phyloP scores from a whole-genome alignment of 148 eudicot species.

The Simmondsia chinensis region DNA sequence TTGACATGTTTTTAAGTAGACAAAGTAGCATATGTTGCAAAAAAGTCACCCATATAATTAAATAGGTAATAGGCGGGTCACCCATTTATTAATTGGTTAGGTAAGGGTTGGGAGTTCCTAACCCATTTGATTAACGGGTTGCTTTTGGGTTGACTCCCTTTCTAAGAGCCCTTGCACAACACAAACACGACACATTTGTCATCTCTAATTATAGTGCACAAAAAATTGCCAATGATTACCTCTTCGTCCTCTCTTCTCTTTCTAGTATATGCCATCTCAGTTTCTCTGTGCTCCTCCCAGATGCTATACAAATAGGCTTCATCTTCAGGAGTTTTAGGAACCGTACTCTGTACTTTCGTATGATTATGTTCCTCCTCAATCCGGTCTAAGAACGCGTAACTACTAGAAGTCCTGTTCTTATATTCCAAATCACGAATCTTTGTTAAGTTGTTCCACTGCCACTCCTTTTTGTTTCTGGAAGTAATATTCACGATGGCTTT shows the following conservation, averaged over 20 bases:
- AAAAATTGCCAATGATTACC: constrained; percentile 20
- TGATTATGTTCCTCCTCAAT: constrained; percentile 30
- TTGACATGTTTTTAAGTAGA: too few relatives aligned
- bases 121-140: too few relatives aligned
- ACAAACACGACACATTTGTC: too few relatives aligned
- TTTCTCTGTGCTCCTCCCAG: constrained; percentile 71
- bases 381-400: constrained; percentile 29
- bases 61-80: too few relatives aligned
- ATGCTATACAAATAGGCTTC: constrained; percentile 44
- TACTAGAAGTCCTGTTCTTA: constrained; percentile 25
- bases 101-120: too few relatives aligned
- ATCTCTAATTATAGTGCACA: too few relatives aligned
- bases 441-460: constrained; percentile 62
- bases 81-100: too few relatives aligned
- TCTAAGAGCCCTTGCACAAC: too few relatives aligned
- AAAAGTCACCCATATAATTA: too few relatives aligned
- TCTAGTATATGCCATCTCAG: constrained; percentile 28
- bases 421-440: constrained; percentile 18
- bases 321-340: constrained; percentile 17
- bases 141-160: too few relatives aligned
- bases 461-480: constrained; percentile 41
- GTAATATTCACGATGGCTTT: constrained; percentile 46
- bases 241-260: constrained; percentile 81
- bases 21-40: too few relatives aligned
- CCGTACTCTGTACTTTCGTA: constrained; percentile 19